Evolutionary conservation across 306 rosid species (phyloP).

Genomic region (Mimosa bimucronata): DNA sequence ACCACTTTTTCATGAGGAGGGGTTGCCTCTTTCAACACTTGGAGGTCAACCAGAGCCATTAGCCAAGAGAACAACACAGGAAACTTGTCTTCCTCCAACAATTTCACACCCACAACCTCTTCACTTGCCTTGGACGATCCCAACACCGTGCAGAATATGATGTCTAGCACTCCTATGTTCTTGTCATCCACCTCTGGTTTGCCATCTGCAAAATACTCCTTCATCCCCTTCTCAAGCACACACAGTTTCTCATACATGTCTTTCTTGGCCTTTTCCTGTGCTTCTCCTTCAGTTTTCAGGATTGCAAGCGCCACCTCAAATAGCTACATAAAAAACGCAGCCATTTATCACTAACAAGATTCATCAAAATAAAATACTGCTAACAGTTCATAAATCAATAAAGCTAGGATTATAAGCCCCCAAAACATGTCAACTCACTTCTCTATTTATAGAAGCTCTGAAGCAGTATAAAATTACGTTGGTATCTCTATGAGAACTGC

Average conservation of each 20-base stretch:
- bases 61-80: conserved; percentile 45
- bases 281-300: too few relatives aligned
- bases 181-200: conserved; percentile 11
- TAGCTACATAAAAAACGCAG: too few relatives aligned
- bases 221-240: too few relatives aligned
- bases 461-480: neutral
- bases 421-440: neutral
- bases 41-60: conserved; percentile 23
- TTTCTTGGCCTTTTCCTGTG: too few relatives aligned
- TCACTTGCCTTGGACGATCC: conserved; percentile 22
- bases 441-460: neutral
- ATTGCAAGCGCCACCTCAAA: too few relatives aligned
- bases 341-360: too few relatives aligned
- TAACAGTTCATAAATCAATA: too few relatives aligned
- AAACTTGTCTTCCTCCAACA: conserved; percentile 37
- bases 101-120: conserved; percentile 16
- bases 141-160: conserved; percentile 14
- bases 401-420: too few relatives aligned
- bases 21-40: conserved; percentile 29
- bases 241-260: too few relatives aligned
- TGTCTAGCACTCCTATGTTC: conserved; percentile 30
- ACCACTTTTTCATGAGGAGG: too few relatives aligned
- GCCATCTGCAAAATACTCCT: conserved; percentile 34
- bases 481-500: neutral
- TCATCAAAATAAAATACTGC: too few relatives aligned